Percentiles rank a stretch among this genome's conserved stretches.
Conservation (phyloP, 2,329 filamentous ascomycete genomes). For the Colletotrichum gloeosporioides region DNA sequence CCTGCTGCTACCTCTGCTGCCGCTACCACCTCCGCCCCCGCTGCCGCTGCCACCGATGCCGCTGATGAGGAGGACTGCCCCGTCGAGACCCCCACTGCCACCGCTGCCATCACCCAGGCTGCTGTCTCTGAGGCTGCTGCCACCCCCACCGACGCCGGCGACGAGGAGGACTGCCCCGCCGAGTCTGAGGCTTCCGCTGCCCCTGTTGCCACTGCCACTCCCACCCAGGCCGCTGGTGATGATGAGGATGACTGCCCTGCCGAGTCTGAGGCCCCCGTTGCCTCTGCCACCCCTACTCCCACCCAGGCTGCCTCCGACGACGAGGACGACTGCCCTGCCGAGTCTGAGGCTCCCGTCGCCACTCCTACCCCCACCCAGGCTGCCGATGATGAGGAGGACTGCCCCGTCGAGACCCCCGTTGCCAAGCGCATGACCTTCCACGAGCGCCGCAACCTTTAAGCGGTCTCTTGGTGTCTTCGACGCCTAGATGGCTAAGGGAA, state of each 20-base stretch:
- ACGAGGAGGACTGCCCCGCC: slow-evolving; percentile 13
- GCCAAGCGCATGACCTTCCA: slow-evolving; percentile 22
- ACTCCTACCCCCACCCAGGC: background rate
- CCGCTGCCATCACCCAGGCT: background rate
- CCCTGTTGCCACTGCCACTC: background rate
- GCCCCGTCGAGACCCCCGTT: slow-evolving; percentile 13
- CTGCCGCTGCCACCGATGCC: background rate
- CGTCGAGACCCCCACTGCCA: background rate
- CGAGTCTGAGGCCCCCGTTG: background rate
- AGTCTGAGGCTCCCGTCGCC: background rate
- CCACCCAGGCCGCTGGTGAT: background rate
- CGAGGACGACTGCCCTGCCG: slow-evolving; percentile 14
- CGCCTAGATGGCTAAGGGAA: background rate
- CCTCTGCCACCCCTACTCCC: background rate
- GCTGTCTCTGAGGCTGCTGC: background rate
- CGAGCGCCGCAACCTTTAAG: slow-evolving; percentile 18
- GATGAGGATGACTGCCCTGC: slow-evolving; percentile 16
- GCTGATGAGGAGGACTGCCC: background rate
- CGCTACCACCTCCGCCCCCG: background rate
- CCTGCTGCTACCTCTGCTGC: background rate
- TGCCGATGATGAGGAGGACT: slow-evolving; percentile 14
- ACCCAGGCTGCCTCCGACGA: background rate
- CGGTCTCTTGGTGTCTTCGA: background rate
- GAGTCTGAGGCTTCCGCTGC: slow-evolving; percentile 3
- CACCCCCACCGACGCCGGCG: background rate